Evolutionary conservation across 768 basidiomycete species (phyloP).

Genomic region (Symmetrospora coprosmae): DNA sequence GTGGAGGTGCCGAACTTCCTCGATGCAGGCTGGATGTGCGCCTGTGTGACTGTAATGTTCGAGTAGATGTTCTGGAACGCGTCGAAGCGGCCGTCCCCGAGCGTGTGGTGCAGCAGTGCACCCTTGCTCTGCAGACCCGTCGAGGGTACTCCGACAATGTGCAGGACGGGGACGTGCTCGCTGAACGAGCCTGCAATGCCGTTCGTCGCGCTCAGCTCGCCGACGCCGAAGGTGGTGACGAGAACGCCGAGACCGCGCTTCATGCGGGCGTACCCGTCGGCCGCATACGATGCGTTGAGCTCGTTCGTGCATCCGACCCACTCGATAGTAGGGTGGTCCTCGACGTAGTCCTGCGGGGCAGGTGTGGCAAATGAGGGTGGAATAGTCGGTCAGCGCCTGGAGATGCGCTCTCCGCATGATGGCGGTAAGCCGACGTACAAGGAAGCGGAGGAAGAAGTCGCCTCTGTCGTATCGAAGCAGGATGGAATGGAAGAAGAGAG

Average conservation of each 20-base stretch:
- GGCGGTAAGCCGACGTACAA: too few species aligned
- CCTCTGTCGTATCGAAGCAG: too few species aligned
- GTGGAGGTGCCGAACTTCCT: not conserved
- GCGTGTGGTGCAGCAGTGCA: constrained; percentile 72
- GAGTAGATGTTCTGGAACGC: constrained; percentile 62
- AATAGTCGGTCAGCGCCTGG: too few species aligned
- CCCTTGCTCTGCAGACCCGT: constrained; percentile 50
- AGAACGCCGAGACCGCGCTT: constrained; percentile 60
- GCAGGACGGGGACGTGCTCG: constrained; percentile 79
- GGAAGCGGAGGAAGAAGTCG: constrained; percentile 23
- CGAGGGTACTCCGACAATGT: constrained; percentile 70
- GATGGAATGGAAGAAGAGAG: too few species aligned
- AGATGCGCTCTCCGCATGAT: too few species aligned
- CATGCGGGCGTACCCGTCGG: constrained; percentile 65
- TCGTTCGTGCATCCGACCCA: constrained; percentile 19
- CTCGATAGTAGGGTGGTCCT: constrained; percentile 16
- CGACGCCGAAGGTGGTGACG: constrained; percentile 76
- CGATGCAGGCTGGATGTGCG: constrained; percentile 42
- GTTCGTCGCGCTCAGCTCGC: constrained; percentile 53
- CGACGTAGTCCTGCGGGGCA: constrained; percentile 21
- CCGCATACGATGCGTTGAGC: constrained; percentile 16
- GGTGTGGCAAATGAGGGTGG: too few species aligned
- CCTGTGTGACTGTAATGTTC: constrained; percentile 60
- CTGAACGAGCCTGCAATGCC: constrained; percentile 43
- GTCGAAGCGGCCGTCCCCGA: constrained; percentile 69